Percentiles rank a stretch among this genome's conserved stretches.
phyloP scores from a whole-genome alignment of 164 flowering plant genomes.

The Berberis thunbergii region DNA sequence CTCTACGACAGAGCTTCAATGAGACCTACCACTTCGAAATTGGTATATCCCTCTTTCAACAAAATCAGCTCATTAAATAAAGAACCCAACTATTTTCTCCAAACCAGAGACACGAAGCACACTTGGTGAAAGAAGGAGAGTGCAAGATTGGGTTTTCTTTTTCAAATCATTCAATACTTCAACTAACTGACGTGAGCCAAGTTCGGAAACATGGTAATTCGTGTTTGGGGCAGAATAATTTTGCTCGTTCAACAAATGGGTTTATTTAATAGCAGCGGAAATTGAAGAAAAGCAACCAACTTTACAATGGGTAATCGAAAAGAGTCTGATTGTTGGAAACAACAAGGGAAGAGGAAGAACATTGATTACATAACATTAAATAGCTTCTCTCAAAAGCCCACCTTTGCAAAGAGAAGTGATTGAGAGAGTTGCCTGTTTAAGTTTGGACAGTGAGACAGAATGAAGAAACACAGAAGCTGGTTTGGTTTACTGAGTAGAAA shows the following conservation, averaged over 20 bases:
- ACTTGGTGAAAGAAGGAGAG: conserved; percentile 35
- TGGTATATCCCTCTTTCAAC: conserved; percentile 12
- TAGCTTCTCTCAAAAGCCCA: neutral
- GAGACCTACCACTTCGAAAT: conserved; percentile 33
- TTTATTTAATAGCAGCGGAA: conserved; percentile 6
- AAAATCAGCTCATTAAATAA: conserved; percentile 47
- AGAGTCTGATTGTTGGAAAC: conserved; percentile 11
- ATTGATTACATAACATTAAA: neutral
- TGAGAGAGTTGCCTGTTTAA: too few species aligned
- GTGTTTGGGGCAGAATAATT: neutral
- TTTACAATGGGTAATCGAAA: conserved; percentile 6
- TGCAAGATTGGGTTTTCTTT: conserved; percentile 38
- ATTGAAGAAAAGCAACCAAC: conserved; percentile 3
- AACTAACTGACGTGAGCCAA: conserved; percentile 25
- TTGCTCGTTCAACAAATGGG: conserved; percentile 6
- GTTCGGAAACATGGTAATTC: conserved; percentile 3
- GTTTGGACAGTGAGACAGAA: too few species aligned
- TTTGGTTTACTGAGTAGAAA: too few species aligned
- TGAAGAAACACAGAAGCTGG: too few species aligned
- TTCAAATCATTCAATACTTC: conserved; percentile 29
- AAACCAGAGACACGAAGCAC: conserved; percentile 24
- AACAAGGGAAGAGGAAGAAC: conserved; percentile 17
- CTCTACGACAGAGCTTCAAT: conserved; percentile 28
- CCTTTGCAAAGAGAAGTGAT: neutral
- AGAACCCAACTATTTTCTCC: conserved; percentile 28